Conservation (phyloP, 2,329 filamentous ascomycete genomes). For the Talaromyces piceae region DNA sequence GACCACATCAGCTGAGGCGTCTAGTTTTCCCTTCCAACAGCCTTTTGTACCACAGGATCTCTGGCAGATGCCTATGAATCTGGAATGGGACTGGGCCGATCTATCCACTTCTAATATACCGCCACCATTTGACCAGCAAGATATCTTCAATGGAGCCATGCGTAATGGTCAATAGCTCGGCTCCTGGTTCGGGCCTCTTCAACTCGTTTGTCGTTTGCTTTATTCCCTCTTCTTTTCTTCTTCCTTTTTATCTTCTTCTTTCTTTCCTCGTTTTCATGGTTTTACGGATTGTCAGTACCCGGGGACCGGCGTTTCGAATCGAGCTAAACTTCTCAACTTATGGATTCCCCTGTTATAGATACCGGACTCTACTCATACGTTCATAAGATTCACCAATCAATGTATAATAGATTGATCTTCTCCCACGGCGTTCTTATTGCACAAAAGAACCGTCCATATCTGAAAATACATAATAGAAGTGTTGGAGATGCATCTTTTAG, state of each 20-base stretch:
- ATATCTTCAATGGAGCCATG: conserved; percentile 17
- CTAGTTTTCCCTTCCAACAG: conserved; percentile 47
- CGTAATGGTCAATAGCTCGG: conserved; percentile 13
- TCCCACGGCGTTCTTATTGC: background rate
- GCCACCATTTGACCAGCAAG: conserved; percentile 21
- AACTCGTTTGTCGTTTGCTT: too few relatives aligned
- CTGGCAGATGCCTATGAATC: conserved; percentile 91
- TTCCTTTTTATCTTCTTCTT: background rate
- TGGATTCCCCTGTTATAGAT: background rate
- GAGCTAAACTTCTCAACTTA: background rate
- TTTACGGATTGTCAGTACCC: background rate
- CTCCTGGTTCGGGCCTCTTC: too few relatives aligned
- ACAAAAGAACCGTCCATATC: too few relatives aligned
- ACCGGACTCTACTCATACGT: background rate
- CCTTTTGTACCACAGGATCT: conserved; percentile 87
- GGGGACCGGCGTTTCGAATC: background rate
- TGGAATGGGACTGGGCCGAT: conserved; percentile 77
- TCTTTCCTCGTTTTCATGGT: background rate
- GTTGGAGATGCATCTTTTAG: too few relatives aligned
- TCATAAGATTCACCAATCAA: background rate
- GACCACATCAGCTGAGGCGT: conserved; percentile 8
- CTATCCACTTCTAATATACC: conserved; percentile 31
- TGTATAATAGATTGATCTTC: background rate
- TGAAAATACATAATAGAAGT: too few relatives aligned
- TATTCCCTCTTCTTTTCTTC: too few relatives aligned